Base-by-base conservation (phyloP, 73 alveolate species). In the Breviolum minutum region DNA sequence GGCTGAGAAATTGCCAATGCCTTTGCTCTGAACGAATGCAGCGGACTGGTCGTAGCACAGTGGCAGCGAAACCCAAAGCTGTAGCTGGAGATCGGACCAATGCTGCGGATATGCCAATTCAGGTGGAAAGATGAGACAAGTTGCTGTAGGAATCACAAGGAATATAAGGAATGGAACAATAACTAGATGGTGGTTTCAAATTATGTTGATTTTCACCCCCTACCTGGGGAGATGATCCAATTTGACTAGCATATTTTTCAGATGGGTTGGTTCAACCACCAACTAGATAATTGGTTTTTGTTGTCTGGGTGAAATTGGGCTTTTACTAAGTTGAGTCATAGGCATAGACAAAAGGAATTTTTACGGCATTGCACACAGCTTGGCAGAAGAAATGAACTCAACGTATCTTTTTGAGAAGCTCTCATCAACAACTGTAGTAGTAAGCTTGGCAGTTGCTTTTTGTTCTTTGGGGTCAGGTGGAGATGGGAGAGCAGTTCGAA, bases 401-500 rank as follows among this genome's bases (percentile, higher is more conserved):
- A 66, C 17, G 74, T 66, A 66, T 13, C 74, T 13, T 66, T 66
- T 66, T 66, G 74, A 66, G 17, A 66, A 13, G 11, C 11, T 17
- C 17, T 11, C 74, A 11, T 66, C 11, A 17, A 11, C 17, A 17
- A 11, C 74, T 66, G 74, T 17, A 13, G 74, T 66, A 66, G 74
- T 66, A 66, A 17, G 17, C 17, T 11, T 66, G 24, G 17, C 24
- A 17, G 24, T 17, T 13, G 24, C 17, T 13, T 66, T 17, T 13
- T 66, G 24, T 13, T 17, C 17, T 66, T 11, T 66, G 74, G 9
- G 29, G 89, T 17, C 54, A 82, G 91, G 91, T 82, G 5, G 91
- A 82, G 24, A 60, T 69, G 60, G 96, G 96, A 73, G 96, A 89
- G 30, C 87, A 89, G 96, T 89, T 89, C 63, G 96, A 89, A 48